Base-by-base conservation (phyloP, 106 monocot genomes). In the Gastrodia elata region DNA sequence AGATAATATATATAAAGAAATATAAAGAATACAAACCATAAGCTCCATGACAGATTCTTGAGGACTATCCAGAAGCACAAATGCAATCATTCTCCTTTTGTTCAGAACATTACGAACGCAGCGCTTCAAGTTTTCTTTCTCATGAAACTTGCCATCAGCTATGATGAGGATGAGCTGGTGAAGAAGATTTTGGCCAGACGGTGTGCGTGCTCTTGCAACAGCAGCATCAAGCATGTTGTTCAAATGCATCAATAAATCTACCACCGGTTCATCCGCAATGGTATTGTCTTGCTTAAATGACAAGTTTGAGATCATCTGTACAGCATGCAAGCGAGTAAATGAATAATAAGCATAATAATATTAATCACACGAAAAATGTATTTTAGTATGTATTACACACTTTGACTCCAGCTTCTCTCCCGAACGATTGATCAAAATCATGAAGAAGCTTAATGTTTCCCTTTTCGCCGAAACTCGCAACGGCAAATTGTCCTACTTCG, bases 211-310 rank as follows among this genome's bases (percentile, higher is more conserved):
- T 70, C 75, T 85, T 73, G 77, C 74, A 5, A 92, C 89, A 3
- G 92, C 89, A 79, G 78, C 34, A 57, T 96, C 96, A 38, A 96
- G 92, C 92, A 96, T 83, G 55, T 37, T 65, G 84, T 92, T 92
- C 77, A 96, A 65, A 75, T 87, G 83, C 79, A 71, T 82, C 81
- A 96, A 74, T 35, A 96, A 77, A 82, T 92, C 84, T 75, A 83
- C 81, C 48, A 96, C 75, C 15, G 96, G 96, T 74, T 96, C 87
- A 67, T 92, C 89, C n/a, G 64, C 67, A 37, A 86, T 79, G 48
- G 82, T 89, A 48, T 96, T 96, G 57, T 96, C 95, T 86, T 96
- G 89, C 81, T 86, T 84, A 70, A 96, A 96, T 39, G 94, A 86
- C 43, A 94, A 82, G 43, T 81, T 91, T 4, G 94, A 95, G 18